A percentile compares a stretch with the other conserved stretches of the same genome.
Conservation (phyloP, 1,284 basidiomycete species). For the Moesziomyces parantarcticus region DNA sequence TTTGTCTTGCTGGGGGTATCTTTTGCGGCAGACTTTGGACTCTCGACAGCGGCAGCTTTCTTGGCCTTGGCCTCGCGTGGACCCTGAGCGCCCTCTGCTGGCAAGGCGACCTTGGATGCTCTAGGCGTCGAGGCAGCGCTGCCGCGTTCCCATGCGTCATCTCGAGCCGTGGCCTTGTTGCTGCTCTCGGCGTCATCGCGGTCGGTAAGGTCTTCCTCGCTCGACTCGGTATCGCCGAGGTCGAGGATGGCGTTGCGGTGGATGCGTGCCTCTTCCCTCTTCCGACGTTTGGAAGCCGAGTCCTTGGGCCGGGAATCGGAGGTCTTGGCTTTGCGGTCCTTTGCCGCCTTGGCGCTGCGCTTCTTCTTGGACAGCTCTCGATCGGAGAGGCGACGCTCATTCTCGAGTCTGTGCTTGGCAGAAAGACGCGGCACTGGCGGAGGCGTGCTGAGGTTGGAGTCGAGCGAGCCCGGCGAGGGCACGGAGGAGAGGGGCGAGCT, state of each 20-base stretch:
- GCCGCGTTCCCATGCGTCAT: constrained; percentile 6
- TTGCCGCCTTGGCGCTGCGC: constrained; percentile 22
- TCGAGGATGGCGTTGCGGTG: constrained; percentile 46
- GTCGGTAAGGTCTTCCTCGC: constrained; percentile 25
- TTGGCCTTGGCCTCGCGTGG: constrained; percentile 12
- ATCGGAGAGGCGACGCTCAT: constrained; percentile 27
- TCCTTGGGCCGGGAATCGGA: constrained; percentile 18
- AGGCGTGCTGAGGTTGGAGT: constrained; percentile 28
- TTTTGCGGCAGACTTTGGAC: constrained; percentile 15
- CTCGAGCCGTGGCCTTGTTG: constrained; percentile 13
- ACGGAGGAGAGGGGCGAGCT: constrained; percentile 49
- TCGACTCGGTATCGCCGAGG: constrained; percentile 47
- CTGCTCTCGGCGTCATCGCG: constrained; percentile 4
- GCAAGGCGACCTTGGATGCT: constrained; percentile 6
- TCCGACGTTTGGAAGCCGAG: constrained; percentile 31
- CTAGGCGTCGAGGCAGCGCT: constrained; percentile 27
- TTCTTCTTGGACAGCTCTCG: constrained; percentile 41
- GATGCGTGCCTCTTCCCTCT: constrained; percentile 37
- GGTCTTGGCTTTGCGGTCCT: constrained; percentile 12
- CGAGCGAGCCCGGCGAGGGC: constrained; percentile 32
- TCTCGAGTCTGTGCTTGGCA: constrained; percentile 27
- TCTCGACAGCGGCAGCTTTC: constrained; percentile 21
- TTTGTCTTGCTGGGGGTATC: constrained; percentile 31
- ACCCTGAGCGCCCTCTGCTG: not conserved
- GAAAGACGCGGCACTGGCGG: constrained; percentile 27